phyloP scores from a whole-genome alignment of 192 early-diverging fungal species.

The Backusella westeae region DNA sequence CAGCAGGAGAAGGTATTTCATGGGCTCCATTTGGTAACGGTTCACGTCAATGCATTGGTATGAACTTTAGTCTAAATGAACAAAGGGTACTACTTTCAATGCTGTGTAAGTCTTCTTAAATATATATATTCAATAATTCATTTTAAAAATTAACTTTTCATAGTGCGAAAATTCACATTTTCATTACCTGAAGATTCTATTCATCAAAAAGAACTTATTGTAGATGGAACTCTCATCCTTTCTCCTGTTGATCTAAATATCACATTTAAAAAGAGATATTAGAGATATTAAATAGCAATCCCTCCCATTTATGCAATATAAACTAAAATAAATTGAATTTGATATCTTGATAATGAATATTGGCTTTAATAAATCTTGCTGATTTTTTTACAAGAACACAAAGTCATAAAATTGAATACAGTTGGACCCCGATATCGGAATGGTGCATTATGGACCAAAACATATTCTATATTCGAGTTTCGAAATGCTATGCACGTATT shows the following conservation, averaged over 20 bases:
- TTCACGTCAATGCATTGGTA: conserved; percentile 57
- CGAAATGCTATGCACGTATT: no score
- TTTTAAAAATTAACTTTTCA: conserved; percentile 18
- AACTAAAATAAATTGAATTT: no score
- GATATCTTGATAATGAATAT: no score
- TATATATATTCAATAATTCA: conserved; percentile 44
- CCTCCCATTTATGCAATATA: no score
- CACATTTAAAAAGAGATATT: conserved; percentile 22
- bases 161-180: conserved; percentile 26
- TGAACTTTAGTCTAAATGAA: conserved; percentile 60
- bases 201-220: background rate
- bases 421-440: no score
- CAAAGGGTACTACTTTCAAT: conserved; percentile 55
- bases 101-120: conserved; percentile 45
- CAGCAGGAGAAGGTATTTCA: conserved; percentile 20
- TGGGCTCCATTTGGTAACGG: conserved; percentile 63
- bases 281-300: background rate
- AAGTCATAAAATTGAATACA: no score
- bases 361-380: no score
- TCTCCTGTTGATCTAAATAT: background rate
- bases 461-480: no score
- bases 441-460: no score
- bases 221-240: background rate
- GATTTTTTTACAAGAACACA: no score
- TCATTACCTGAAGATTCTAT: conserved; percentile 16